Evolutionary conservation across 1,284 basidiomycete species (phyloP).

Genomic region (Neolentinus lepideus): DNA sequence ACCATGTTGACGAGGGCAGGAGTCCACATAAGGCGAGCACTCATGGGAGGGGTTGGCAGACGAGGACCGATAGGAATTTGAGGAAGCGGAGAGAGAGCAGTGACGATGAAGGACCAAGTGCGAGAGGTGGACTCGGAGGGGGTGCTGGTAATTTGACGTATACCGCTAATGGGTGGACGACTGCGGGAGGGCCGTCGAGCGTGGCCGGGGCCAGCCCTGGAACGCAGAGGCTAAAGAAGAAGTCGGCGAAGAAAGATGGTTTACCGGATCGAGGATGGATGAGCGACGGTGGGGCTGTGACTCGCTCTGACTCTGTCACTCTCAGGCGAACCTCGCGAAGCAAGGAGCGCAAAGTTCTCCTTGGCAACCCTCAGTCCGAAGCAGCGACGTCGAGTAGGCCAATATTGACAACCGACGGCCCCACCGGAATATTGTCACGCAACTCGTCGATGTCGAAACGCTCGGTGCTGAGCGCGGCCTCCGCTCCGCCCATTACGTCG

Average conservation of each 20-base stretch:
- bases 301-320: conserved; percentile 4
- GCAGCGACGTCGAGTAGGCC: background rate
- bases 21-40: conserved; percentile 10
- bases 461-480: background rate
- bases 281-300: conserved; percentile 21
- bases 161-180: background rate
- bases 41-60: conserved; percentile 28
- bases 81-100: conserved; percentile 25
- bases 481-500: background rate
- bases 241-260: background rate
- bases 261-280: conserved; percentile 16
- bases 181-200: background rate
- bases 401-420: background rate
- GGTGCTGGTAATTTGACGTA: background rate
- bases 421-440: background rate
- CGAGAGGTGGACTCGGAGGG: background rate
- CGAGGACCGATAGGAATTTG: conserved; percentile 42
- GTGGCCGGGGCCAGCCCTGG: background rate
- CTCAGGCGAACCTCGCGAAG: background rate
- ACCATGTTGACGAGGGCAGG: conserved; percentile 8
- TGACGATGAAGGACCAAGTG: conserved; percentile 17
- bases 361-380: background rate
- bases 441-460: background rate
- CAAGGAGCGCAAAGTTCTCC: background rate
- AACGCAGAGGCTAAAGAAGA: background rate